Percentiles rank a stretch among this genome's conserved stretches.
phyloP scores from a whole-genome alignment of 495 filamentous ascomycete genomes.

The Hypoxylon perforatum region DNA sequence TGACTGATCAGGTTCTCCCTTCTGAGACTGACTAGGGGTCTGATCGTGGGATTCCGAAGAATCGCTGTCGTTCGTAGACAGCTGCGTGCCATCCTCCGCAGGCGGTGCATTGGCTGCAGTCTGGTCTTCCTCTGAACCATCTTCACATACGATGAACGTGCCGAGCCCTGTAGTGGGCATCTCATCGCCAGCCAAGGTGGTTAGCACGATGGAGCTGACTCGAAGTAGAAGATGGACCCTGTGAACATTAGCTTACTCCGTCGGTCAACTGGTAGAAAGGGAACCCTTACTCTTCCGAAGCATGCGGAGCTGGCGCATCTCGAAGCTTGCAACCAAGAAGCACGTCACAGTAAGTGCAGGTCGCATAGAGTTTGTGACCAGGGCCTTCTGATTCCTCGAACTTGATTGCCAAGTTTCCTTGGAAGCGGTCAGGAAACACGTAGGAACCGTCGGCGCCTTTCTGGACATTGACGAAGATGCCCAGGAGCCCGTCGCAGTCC shows the following conservation, averaged over 20 bases:
- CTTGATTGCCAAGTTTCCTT: conserved; percentile 7
- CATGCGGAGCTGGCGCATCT: conserved; percentile 48
- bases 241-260: conserved; percentile 6
- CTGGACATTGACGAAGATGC: conserved; percentile 56
- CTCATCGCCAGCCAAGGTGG: conserved; percentile 14
- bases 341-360: conserved; percentile 42
- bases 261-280: not conserved
- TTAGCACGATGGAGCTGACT: conserved; percentile 24
- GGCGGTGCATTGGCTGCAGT: too few relatives aligned
- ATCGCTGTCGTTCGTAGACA: conserved; percentile 5
- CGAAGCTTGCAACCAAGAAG: conserved; percentile 47
- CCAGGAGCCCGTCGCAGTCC: conserved; percentile 50
- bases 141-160: conserved; percentile 14
- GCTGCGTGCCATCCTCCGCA: not conserved
- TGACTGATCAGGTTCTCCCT: conserved; percentile 43
- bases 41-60: conserved; percentile 16
- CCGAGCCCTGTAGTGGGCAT: too few relatives aligned
- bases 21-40: conserved; percentile 35
- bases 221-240: conserved; percentile 46
- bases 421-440: conserved; percentile 34
- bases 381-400: not conserved
- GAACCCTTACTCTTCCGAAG: conserved; percentile 46
- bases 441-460: conserved; percentile 49
- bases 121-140: conserved; percentile 47
- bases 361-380: too few relatives aligned